A percentile compares a stretch with the other conserved stretches of the same genome.
phyloP scores from a whole-genome alignment of 768 basidiomycete species.

The Podaxis sp. region DNA sequence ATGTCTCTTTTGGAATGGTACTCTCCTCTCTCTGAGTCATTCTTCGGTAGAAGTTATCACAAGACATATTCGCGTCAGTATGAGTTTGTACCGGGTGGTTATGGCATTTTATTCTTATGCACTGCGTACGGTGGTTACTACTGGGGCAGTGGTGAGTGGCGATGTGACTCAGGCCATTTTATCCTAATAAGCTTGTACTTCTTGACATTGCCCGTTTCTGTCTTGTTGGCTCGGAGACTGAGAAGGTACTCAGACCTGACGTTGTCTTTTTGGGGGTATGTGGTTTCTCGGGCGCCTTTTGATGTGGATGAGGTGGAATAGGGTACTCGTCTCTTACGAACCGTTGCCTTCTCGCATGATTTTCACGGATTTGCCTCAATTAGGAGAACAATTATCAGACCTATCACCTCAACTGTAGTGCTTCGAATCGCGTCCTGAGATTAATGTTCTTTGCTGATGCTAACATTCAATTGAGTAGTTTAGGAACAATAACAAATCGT shows the following conservation, averaged over 20 bases:
- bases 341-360: too few species aligned
- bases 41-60: too few species aligned
- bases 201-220: background rate
- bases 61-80: too few species aligned
- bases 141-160: too few species aligned
- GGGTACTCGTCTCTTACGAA: too few species aligned
- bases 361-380: background rate
- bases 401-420: background rate
- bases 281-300: background rate
- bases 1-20: too few species aligned
- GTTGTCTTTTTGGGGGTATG: background rate
- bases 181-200: too few species aligned
- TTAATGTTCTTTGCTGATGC: background rate
- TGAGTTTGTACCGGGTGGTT: too few species aligned
- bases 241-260: background rate
- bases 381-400: background rate
- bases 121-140: too few species aligned
- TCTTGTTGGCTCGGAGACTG: background rate
- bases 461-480: background rate
- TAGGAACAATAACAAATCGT: background rate
- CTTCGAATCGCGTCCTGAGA: background rate
- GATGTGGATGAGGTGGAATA: background rate
- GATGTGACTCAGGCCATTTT: too few species aligned
- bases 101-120: too few species aligned
- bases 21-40: too few species aligned